Evolutionary conservation across 2,329 filamentous ascomycete genomes (phyloP).

Genomic region (Claviceps fusiformis): DNA sequence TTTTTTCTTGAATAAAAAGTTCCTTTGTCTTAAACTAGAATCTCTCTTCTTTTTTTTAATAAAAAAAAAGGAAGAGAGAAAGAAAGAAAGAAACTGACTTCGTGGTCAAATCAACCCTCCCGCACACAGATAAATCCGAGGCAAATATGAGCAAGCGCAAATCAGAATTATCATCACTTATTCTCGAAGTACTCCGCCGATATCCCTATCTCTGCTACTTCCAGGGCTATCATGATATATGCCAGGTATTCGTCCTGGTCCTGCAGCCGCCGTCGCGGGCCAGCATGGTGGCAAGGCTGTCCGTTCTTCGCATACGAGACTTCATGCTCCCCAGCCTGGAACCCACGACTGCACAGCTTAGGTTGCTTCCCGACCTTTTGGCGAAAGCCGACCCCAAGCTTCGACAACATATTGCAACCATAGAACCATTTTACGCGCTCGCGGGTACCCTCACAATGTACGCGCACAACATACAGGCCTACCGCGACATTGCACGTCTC

Average conservation of each 20-base stretch:
- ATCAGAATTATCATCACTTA: constrained; percentile 63
- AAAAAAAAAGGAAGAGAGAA: too few relatives aligned
- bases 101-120: neutral
- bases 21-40: too few relatives aligned
- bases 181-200: constrained; percentile 64
- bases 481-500: constrained; percentile 73
- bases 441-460: constrained; percentile 93
- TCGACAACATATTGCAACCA: constrained; percentile 59
- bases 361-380: constrained; percentile 73
- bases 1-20: too few relatives aligned
- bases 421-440: constrained; percentile 83
- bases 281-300: constrained; percentile 63
- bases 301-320: constrained; percentile 80
- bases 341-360: constrained; percentile 73
- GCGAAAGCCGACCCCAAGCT: constrained; percentile 57
- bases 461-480: constrained; percentile 86
- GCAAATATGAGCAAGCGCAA: constrained; percentile 59
- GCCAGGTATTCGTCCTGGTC: constrained; percentile 84
- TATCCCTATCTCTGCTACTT: constrained; percentile 87
- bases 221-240: constrained; percentile 97
- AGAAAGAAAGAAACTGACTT: neutral
- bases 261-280: constrained; percentile 50
- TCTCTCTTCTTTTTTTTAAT: too few relatives aligned
- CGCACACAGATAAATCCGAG: constrained; percentile 46
- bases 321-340: constrained; percentile 89